A percentile compares a stretch with the other conserved stretches of the same genome.
phyloP scores from a whole-genome alignment of 768 basidiomycete species.

The Tylopilus sp. region DNA sequence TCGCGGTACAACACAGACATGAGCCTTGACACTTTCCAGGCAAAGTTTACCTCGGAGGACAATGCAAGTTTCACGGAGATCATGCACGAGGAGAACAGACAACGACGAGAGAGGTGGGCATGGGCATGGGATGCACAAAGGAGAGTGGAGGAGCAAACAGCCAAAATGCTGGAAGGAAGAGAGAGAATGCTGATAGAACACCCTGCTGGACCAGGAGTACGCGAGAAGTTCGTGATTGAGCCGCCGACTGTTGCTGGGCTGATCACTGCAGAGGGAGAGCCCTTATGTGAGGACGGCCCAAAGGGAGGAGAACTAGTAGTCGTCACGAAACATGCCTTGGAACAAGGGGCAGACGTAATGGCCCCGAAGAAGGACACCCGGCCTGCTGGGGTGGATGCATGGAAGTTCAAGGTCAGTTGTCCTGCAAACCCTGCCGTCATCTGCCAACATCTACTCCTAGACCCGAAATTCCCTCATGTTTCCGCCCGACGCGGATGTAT shows the following conservation, averaged over 20 bases:
- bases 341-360: conserved; percentile 63
- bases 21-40: conserved; percentile 84
- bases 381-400: conserved; percentile 69
- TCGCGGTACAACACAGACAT: conserved; percentile 56
- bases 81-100: conserved; percentile 82
- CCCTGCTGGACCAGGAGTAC: conserved; percentile 56
- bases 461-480: conserved; percentile 96
- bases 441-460: conserved; percentile 38
- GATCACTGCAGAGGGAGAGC: conserved; percentile 37
- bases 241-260: conserved; percentile 52
- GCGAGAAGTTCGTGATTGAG: conserved; percentile 65
- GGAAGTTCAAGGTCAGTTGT: conserved; percentile 70
- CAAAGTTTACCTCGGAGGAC: conserved; percentile 92
- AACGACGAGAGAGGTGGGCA: conserved; percentile 71
- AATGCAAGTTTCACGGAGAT: conserved; percentile 96
- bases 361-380: conserved; percentile 74
- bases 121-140: conserved; percentile 97
- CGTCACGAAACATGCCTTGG: conserved; percentile 25
- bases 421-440: not conserved
- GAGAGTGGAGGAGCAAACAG: conserved; percentile 65
- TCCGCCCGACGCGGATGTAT: conserved; percentile 83
- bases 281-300: conserved; percentile 15
- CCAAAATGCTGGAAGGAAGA: conserved; percentile 62
- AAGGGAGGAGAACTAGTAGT: conserved; percentile 23
- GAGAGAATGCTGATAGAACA: conserved; percentile 73